Conservation (phyloP, 2,329 filamentous ascomycete species). For the Chrysoporthe cubensis region DNA sequence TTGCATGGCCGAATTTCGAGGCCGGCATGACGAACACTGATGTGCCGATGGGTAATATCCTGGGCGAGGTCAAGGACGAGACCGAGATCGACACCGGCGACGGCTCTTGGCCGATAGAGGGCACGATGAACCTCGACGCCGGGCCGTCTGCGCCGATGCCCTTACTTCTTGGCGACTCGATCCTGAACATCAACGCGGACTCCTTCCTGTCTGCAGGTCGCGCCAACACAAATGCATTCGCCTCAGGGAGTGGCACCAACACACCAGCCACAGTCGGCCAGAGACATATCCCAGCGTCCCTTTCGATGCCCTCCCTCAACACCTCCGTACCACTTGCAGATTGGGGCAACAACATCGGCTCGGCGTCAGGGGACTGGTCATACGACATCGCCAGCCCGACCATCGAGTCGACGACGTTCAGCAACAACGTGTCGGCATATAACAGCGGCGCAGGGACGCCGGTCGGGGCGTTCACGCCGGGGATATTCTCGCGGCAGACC, state of each 20-base stretch:
- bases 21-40: background rate
- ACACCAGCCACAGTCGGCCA: background rate
- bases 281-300: slow-evolving; percentile 1
- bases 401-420: slow-evolving; percentile 20
- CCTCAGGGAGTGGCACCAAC: slow-evolving; percentile 10
- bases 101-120: slow-evolving; percentile 2
- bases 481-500: slow-evolving; percentile 23
- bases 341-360: slow-evolving; percentile 20
- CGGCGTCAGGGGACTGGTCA: slow-evolving; percentile 25
- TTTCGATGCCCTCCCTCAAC: slow-evolving; percentile 22
- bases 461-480: slow-evolving; percentile 14
- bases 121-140: slow-evolving; percentile 19
- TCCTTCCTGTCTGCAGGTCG: slow-evolving; percentile 12
- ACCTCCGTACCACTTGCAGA: slow-evolving; percentile 10
- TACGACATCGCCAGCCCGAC: slow-evolving; percentile 27
- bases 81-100: slow-evolving; percentile 10
- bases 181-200: slow-evolving; percentile 17
- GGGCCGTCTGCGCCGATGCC: slow-evolving; percentile 2
- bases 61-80: slow-evolving; percentile 28
- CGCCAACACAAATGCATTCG: slow-evolving; percentile 10
- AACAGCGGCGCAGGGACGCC: slow-evolving; percentile 27
- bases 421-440: slow-evolving; percentile 22
- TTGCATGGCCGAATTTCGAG: slow-evolving; percentile 10
- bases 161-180: slow-evolving; percentile 22
- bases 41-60: slow-evolving; percentile 16